Percentiles rank a stretch among this genome's conserved stretches.
These are phyloP conservation scores for Parachlorella kessleri DNA, from an alignment of 139 green algal species.

Conservation along the genomic window DNA sequence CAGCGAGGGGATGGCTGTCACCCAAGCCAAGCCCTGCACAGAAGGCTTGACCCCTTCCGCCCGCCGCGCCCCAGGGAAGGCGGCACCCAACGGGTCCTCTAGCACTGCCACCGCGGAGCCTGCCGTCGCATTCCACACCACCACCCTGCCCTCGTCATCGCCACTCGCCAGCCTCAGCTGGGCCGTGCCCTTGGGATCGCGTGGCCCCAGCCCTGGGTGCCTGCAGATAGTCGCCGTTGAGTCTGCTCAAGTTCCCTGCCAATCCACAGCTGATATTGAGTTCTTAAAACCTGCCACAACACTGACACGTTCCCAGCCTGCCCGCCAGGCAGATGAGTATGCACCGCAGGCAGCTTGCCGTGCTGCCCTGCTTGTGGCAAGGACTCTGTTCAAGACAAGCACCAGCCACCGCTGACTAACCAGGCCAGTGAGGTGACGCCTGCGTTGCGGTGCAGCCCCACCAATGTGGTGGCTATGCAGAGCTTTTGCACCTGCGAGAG, in stretches of 20 bases:
- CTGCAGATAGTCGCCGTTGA: no score
- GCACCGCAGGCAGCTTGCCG: no score
- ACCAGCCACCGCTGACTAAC: no score
- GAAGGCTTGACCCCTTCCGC: constrained; percentile 13
- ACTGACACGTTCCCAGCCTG: no score
- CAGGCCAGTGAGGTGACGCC: constrained; percentile 73
- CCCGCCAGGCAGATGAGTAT: no score
- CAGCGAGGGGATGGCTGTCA: constrained; percentile 44
- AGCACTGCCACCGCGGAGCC: constrained; percentile 44
- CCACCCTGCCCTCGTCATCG: constrained; percentile 69
- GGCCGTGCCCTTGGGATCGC: neutral
- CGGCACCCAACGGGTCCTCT: constrained; percentile 47
- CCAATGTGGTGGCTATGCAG: constrained; percentile 56
- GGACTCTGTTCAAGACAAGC: no score
- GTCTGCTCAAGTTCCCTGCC: no score
- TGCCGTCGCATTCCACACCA: constrained; percentile 75
- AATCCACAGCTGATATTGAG: no score
- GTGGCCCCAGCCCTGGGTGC: constrained; percentile 13
- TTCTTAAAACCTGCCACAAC: no score
- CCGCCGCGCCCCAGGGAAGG: constrained; percentile 1
- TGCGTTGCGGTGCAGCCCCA: constrained; percentile 59
- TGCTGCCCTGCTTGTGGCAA: no score
- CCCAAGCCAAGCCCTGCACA: constrained; percentile 65
- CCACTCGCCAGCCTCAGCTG: constrained; percentile 72
- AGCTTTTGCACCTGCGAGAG: constrained; percentile 54